These are phyloP conservation scores for Zizania latifolia DNA, from an alignment of 176 grass and related monocot species.

Conservation along the genomic window DNA sequence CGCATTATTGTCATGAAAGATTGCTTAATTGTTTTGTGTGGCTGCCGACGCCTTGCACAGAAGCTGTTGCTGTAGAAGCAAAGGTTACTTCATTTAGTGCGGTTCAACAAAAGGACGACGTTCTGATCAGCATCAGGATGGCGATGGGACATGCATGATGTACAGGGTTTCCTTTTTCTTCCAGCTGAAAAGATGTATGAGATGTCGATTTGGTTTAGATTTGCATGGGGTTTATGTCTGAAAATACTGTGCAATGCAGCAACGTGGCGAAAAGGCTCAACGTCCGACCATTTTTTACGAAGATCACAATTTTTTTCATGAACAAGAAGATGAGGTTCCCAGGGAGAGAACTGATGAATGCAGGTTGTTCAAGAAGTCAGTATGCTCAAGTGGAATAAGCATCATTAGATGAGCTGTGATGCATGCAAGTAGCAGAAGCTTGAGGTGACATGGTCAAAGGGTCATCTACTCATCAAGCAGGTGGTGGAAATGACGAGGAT, in stretches of 20 bases:
- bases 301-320: background rate
- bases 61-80: background rate
- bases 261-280: background rate
- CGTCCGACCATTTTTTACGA: background rate
- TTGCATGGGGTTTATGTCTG: background rate
- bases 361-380: background rate
- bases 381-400: background rate
- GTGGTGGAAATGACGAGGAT: background rate
- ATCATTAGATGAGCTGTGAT: background rate
- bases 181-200: background rate
- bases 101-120: background rate
- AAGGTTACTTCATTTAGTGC: constrained; percentile 32
- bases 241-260: background rate
- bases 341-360: background rate
- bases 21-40: background rate
- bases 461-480: background rate
- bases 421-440: background rate
- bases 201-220: background rate
- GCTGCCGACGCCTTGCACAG: background rate
- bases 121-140: constrained; percentile 20
- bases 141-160: constrained; percentile 19
- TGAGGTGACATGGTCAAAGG: background rate
- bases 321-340: background rate
- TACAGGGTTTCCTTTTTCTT: background rate
- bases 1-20: background rate